Conservation (phyloP, 371 early-diverging fungal genomes). For the Chytridiales sp. region DNA sequence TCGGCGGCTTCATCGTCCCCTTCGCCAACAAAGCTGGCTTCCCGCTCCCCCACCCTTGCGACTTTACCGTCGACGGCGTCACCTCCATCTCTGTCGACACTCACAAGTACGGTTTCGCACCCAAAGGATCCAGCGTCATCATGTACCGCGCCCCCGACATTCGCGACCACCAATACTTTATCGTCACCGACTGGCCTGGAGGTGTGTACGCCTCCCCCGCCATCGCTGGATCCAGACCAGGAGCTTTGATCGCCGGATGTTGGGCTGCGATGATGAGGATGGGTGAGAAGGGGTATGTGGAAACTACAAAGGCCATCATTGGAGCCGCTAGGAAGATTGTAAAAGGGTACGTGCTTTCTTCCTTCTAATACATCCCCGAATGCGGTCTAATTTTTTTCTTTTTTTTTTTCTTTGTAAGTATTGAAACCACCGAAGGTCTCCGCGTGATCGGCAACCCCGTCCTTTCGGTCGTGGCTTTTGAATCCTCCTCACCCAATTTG, state of each 20-base stretch:
- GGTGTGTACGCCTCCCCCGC: conserved; percentile 95
- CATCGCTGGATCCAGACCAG: conserved; percentile 91
- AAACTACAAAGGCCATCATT: conserved; percentile 78
- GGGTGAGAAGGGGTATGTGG: conserved; percentile 85
- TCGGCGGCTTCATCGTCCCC: conserved; percentile 95
- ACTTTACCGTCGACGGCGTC: conserved; percentile 91
- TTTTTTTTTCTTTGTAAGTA: conserved; percentile 33
- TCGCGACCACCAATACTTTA: conserved; percentile 89
- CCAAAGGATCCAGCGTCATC: conserved; percentile 95
- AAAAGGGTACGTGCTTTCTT: conserved; percentile 47
- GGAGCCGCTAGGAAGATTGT: conserved; percentile 71
- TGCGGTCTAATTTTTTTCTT: not conserved
- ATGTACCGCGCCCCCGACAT: conserved; percentile 80
- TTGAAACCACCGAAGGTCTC: conserved; percentile 67
- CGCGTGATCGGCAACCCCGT: conserved; percentile 83
- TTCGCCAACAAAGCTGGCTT: conserved; percentile 91
- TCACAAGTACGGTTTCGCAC: conserved; percentile 91
- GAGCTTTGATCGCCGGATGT: conserved; percentile 93
- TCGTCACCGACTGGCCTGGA: conserved; percentile 85
- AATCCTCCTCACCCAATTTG: conserved; percentile 56
- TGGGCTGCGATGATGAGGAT: conserved; percentile 91
- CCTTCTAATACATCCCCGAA: not conserved
- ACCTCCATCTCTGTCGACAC: conserved; percentile 96
- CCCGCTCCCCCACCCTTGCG: conserved; percentile 71
- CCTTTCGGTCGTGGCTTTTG: conserved; percentile 85